These are phyloP conservation scores for Zygoascus meyerae DNA, from an alignment of 1,139 yeast species.

Conservation along the genomic window DNA sequence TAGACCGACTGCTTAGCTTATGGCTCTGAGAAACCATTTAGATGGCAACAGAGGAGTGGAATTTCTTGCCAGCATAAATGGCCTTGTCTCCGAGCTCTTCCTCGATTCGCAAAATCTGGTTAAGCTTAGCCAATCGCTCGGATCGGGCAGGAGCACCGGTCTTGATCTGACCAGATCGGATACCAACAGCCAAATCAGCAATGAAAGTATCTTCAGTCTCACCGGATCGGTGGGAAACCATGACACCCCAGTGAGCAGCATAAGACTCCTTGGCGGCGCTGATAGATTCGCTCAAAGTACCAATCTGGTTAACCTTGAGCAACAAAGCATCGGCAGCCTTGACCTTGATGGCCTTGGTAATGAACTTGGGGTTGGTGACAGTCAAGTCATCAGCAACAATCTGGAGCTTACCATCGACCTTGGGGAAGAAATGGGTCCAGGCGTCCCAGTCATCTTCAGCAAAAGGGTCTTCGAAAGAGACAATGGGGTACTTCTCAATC, in stretches of 20 bases:
- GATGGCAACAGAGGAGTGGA: constrained; percentile 14
- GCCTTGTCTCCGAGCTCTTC: constrained; percentile 96
- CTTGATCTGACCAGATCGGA: constrained; percentile 96
- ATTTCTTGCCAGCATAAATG: constrained; percentile 67
- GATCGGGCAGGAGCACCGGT: constrained; percentile 99
- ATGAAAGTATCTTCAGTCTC: constrained; percentile 98
- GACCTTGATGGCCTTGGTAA: constrained; percentile 89
- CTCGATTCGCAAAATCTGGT: constrained; percentile 93
- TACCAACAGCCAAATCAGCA: constrained; percentile 95
- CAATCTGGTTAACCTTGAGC: constrained; percentile 87
- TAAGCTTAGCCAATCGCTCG: constrained; percentile 94
- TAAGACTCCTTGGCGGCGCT: constrained; percentile 81
- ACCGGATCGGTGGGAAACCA: constrained; percentile 98
- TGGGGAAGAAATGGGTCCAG: constrained; percentile 78
- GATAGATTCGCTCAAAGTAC: constrained; percentile 79
- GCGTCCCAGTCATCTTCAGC: constrained; percentile 99
- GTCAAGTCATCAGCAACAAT: constrained; percentile 97
- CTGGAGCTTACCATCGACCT: constrained; percentile 64
- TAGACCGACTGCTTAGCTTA: too few relatives aligned
- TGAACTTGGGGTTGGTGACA: constrained; percentile 93
- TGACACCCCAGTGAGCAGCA: constrained; percentile 87
- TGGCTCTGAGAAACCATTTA: constrained; percentile 3
- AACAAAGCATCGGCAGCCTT: constrained; percentile 89
- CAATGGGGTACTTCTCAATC: constrained; percentile 88
- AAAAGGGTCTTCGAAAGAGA: constrained; percentile 95